Evolutionary conservation across 164 flowering plant species (phyloP).

Genomic region (Saururus chinensis): DNA sequence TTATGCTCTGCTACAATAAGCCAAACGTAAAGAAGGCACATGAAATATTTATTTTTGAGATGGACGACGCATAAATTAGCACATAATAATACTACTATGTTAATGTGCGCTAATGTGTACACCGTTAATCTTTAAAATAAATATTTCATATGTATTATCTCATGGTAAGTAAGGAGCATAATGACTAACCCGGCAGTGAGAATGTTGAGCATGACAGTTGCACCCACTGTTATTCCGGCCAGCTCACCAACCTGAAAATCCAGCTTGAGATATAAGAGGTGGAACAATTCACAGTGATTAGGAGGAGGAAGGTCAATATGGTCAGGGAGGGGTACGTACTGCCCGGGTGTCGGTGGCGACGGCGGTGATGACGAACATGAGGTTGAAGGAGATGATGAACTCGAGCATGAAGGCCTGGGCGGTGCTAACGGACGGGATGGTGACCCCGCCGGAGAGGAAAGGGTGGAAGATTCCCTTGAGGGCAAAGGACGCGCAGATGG

Average conservation of each 20-base stretch:
- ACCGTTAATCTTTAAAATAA: no score
- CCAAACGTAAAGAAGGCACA: no score
- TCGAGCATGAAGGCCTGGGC: constrained; percentile 75
- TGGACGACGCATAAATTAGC: no score
- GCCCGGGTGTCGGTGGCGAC: constrained; percentile 90
- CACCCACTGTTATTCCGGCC: constrained; percentile 93
- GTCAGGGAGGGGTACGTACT: constrained; percentile 19
- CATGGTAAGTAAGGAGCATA: no score
- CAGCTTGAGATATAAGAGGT: neutral
- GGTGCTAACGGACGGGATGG: constrained; percentile 50
- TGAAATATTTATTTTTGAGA: no score
- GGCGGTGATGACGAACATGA: constrained; percentile 82
- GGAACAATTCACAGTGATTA: no score
- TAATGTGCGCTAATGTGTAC: no score
- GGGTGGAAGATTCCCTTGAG: constrained; percentile 76
- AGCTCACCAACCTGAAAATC: constrained; percentile 67
- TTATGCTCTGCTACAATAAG: no score
- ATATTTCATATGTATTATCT: no score
- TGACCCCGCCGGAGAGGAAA: constrained; percentile 69
- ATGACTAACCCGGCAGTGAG: constrained; percentile 75
- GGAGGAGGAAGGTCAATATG: neutral
- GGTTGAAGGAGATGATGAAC: constrained; percentile 68
- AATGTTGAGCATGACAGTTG: constrained; percentile 81
- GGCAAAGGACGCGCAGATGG: constrained; percentile 70
- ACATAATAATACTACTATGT: no score